Evolutionary conservation across 306 rosid species (phyloP).

Genomic region (Vigna hirtella): DNA sequence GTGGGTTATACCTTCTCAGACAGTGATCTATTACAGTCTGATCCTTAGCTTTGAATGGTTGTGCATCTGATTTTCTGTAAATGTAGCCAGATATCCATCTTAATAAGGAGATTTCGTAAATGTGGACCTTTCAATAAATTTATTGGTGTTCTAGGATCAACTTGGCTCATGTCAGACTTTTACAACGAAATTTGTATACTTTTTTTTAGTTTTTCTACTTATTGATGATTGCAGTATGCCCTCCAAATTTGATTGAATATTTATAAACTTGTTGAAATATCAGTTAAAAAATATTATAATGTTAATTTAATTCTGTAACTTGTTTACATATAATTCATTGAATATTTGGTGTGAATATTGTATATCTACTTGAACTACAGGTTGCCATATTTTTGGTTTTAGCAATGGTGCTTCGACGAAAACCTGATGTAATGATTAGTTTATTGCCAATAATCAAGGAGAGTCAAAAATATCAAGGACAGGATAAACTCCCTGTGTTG

Average conservation of each 20-base stretch:
- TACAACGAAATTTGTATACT: conserved; percentile 9
- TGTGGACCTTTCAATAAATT: conserved; percentile 13
- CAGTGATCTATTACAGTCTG: background rate
- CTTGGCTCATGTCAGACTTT: conserved; percentile 17
- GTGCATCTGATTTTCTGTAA: conserved; percentile 20
- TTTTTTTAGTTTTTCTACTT: background rate
- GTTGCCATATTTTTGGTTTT: conserved; percentile 61
- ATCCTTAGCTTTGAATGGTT: conserved; percentile 16
- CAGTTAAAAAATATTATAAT: background rate
- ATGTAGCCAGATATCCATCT: conserved; percentile 6
- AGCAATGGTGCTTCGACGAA: conserved; percentile 54
- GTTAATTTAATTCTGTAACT: conserved; percentile 14
- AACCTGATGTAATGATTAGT: conserved; percentile 60
- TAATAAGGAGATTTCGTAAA: conserved; percentile 18
- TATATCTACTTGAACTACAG: conserved; percentile 43
- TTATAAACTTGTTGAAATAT: background rate
- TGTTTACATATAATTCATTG: conserved; percentile 5
- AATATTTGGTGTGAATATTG: conserved; percentile 18
- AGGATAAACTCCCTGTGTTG: conserved; percentile 55
- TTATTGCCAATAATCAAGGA: conserved; percentile 56
- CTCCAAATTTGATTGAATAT: conserved; percentile 15
- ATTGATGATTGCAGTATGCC: conserved; percentile 14
- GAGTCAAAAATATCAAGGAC: conserved; percentile 49
- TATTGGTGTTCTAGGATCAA: conserved; percentile 19
- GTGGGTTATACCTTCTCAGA: conserved; percentile 5